These are phyloP conservation scores for Ophiostoma ips DNA, from an alignment of 2,329 filamentous ascomycete species.

Conservation along the genomic window DNA sequence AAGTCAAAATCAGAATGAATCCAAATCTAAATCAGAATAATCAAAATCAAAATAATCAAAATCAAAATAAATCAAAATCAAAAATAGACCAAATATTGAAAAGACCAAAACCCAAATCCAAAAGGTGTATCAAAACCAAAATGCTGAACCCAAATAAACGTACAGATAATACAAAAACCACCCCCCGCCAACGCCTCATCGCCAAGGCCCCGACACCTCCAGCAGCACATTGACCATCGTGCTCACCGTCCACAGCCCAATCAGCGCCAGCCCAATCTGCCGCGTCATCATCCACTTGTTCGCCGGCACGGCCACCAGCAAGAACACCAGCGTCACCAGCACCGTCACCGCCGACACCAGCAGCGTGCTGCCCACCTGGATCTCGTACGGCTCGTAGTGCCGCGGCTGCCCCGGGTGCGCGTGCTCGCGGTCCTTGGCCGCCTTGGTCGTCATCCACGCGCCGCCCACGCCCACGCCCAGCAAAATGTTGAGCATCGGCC, in stretches of 20 bases:
- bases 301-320: constrained; percentile 69
- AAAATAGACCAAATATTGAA: not conserved
- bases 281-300: constrained; percentile 78
- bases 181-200: not conserved
- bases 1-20: too few species aligned
- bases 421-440: constrained; percentile 49
- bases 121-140: not conserved
- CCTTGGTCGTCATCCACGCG: constrained; percentile 68
- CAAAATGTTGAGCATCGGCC: constrained; percentile 93
- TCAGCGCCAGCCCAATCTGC: constrained; percentile 66
- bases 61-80: not conserved
- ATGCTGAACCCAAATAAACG: too few species aligned
- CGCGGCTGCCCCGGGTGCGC: constrained; percentile 53
- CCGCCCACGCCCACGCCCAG: constrained; percentile 88
- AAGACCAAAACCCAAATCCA: not conserved
- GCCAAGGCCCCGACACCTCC: constrained; percentile 50
- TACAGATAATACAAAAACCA: too few species aligned
- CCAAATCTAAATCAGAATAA: not conserved
- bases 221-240: constrained; percentile 71
- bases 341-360: constrained; percentile 77
- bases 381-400: constrained; percentile 62
- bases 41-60: not conserved
- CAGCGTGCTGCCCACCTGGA: constrained; percentile 73
- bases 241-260: constrained; percentile 67
- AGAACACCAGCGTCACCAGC: constrained; percentile 60